Evolutionary conservation across 257 asterid species (phyloP), one percentile per base, ranked within the genome.

Genomic region (Ligustrum vulgare): DNA sequence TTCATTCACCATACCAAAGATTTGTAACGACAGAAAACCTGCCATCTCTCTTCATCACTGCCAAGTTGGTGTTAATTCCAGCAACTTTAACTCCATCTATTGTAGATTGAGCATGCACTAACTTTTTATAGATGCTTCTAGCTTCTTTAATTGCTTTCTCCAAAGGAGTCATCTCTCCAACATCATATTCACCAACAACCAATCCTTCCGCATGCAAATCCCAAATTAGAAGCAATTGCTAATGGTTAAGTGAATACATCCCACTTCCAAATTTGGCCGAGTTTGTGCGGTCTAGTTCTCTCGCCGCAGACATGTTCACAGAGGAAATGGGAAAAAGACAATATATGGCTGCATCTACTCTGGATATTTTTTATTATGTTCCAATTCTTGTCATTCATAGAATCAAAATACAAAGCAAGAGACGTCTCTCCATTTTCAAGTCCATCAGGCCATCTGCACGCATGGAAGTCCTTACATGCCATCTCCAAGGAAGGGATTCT

Each of bases 391-490:
- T 86, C 93, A 81, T 93, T 93, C 89, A 93, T 79, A 72, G 81
- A 82, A 86, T 93, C 98, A 84, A 93, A 93, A 79, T 87, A 77
- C 71, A 80, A 45, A 7, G 98, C 98, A 85, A 91, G 95, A 72
- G 94, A 89, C 36, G 82, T 73, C 35, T 86, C 90, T 77, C 82
- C 89, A 70, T 76, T 83, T 79, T 58, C 80, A 28, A 91, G 83
- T 70, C 81, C 93, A 47, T 81, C 83, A 20, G 95, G 91, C 98
- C 98, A 93, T 84, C 77, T 91, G 84, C 98, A 91, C 18, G 91
- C 95, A 77, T 89, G 94, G 67, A 84, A 88, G 87, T 93, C 98
- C 83, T 93, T 93, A 72, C 98, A 93, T 25, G 95, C 98, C 98
- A 91, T 91, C 90, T 85, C 97, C 92, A 93, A 73, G 28, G 97